Evolutionary conservation across 208 protist species (phyloP).

Genomic region (Histomonas meleagridis): DNA sequence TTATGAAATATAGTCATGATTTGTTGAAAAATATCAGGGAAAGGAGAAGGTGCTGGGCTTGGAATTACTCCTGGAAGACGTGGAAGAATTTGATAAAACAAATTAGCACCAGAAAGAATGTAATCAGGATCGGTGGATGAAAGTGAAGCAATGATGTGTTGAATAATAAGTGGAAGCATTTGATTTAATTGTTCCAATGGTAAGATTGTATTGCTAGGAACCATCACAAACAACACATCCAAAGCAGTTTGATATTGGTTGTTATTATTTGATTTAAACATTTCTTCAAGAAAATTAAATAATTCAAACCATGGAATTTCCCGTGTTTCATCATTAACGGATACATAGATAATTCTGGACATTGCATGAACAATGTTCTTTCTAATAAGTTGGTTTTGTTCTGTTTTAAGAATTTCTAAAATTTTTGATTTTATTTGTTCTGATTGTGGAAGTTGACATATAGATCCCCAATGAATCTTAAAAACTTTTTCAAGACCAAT

Average conservation of each 20-base stretch:
- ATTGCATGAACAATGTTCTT: neutral
- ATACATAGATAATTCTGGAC: neutral
- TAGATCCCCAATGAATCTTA: neutral
- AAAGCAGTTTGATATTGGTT: neutral
- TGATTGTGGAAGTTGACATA: neutral
- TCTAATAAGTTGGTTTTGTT: neutral
- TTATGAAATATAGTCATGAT: neutral
- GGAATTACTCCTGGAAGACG: no score
- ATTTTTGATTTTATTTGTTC: neutral
- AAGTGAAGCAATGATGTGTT: neutral
- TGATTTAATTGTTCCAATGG: neutral
- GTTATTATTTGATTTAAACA: neutral
- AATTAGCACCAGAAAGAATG: neutral
- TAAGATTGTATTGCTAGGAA: no score
- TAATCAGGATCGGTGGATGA: neutral
- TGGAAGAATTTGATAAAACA: neutral
- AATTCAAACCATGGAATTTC: neutral
- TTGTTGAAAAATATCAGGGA: neutral
- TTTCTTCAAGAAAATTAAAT: neutral
- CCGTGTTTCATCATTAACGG: no score
- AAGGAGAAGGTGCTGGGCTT: neutral
- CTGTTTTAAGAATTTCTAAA: neutral
- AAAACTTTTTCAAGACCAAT: neutral
- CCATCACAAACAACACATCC: neutral
- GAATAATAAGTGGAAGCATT: neutral